Evolutionary conservation across 192 early-diverging fungal species (phyloP), one percentile per base, ranked within the genome.

Genomic region (Linnemannia elongata): DNA sequence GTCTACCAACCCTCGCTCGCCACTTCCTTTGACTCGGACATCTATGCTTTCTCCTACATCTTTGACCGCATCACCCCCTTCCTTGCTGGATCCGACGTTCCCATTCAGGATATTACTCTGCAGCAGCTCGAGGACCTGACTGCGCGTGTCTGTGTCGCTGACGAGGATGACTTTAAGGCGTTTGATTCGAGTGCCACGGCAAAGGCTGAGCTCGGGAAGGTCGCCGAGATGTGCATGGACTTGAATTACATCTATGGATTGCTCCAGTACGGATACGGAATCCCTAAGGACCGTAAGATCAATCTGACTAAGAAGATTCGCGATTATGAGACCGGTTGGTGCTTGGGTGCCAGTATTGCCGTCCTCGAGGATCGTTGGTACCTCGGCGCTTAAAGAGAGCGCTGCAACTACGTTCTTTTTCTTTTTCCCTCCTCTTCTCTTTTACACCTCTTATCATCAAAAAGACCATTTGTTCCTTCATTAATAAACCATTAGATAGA

Each of bases 21-120:
- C 20, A 82, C 91, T 69, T 92, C 93, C 3, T 98, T 98, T 88
- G 77, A 87, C 1, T 90, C 94, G 41, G 97, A 97, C 52, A 93
- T 99, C 38, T 98, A 97, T 88, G 95, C 96, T 17, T 99, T 99
- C 89, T 97, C 96, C 33, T 99, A 94, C 93, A 98, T 99, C 84
- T 99, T 96, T 90, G 98, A 99, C 83, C 92, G 95, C 55, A 93
- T 95, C 0, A 88, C 93, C 45, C 95, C 95, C 7, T 87, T 87
- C 76, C 75, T 60, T 24, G 90, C 96, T 20, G 94, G 94, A 41
- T 77, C 75, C 24, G 72, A 76, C 5, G 91, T 94, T 69, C 92
- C 92, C 38, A 77, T 69, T 0, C 88, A 91, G 49, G 93, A 95
- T 49, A 97, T 98, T 87, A 92, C 91, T 38, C 89, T 97, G 15